These are phyloP conservation scores for Rhizophora apiculata DNA, from an alignment of 345 rosid genomes.

Conservation along the genomic window DNA sequence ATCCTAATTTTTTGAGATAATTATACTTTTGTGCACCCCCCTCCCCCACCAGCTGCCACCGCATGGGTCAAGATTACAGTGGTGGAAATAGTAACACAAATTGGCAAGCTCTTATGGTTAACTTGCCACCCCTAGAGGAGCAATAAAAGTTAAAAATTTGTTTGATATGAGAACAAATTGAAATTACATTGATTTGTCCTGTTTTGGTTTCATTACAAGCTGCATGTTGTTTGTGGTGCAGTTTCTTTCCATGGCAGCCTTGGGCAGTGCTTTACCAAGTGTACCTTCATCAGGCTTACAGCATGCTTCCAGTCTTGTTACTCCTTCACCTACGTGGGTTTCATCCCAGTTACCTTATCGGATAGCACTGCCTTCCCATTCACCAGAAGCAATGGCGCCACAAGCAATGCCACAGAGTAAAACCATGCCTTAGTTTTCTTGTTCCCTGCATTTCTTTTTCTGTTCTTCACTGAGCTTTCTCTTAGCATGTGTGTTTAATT, in stretches of 20 bases:
- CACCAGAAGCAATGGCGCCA: conserved; percentile 24
- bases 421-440: not conserved
- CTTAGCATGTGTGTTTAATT: conserved; percentile 14
- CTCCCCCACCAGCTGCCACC: too few species aligned
- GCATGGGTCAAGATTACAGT: too few species aligned
- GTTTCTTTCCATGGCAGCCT: conserved; percentile 76
- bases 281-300: conserved; percentile 41
- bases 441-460: not conserved
- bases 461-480: not conserved
- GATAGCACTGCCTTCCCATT: conserved; percentile 43
- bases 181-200: not conserved
- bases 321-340: conserved; percentile 48
- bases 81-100: too few species aligned
- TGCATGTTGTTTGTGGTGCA: conserved; percentile 28
- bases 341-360: conserved; percentile 40
- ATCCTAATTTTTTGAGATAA: not conserved
- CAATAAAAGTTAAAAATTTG: too few species aligned
- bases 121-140: too few species aligned
- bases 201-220: not conserved
- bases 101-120: too few species aligned
- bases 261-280: conserved; percentile 63
- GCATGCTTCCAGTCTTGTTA: conserved; percentile 43
- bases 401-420: conserved; percentile 61
- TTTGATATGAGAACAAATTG: not conserved
- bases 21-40: not conserved